Evolutionary conservation across 805 yeast species (phyloP), one percentile per base, ranked within the genome.

Genomic region (Pichia deserticola): DNA sequence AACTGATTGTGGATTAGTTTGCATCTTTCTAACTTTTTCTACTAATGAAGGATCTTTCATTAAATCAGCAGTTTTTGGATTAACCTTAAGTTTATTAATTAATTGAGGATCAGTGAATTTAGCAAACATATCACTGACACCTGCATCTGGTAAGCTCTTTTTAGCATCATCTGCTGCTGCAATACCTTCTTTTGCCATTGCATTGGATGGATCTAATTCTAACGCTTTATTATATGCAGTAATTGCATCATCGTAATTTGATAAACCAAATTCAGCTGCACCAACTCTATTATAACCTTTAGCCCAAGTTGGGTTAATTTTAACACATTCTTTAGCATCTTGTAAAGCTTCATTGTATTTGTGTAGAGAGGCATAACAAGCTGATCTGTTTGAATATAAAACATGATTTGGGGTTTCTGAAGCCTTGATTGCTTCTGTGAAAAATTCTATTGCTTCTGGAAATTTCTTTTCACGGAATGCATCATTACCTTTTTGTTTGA

Each of bases 251-350:
- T 86, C 89, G 45, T 83, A 76, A 52, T 86, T 78, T 15, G 89
- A 89, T 52, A 86, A 72, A n/a, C 99, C 99, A 60, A 75, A 84
- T 45, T 84, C 80, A 34, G 99, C 99, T 56, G 97, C 90, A 52
- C 88, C 99, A 36, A 86, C 85, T 69, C 99, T 83, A 62, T 82
- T 86, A 74, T 86, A 87, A 44, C 98, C 99, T 70, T 93, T 93
- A 27, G 97, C 89, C 98, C 98, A 93, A 3, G 84, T 57, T 13
- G 89, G 83, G 56, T 86, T 88, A 69, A 89, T 81, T 60, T 79
- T 76, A 48, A 86, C 82, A 70, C 96, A 86, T 62, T 85, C 79
- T 51, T 86, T 70, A 15, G 98, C 99, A 67, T 93, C 99, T 42
- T 74, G 72, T 52, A 89, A 73, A 4, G 98, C 99, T 52, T 82